A percentile compares a stretch with the other conserved stretches of the same genome.
Conservation (phyloP, 768 basidiomycete species). For the Lactifluus volemus region DNA sequence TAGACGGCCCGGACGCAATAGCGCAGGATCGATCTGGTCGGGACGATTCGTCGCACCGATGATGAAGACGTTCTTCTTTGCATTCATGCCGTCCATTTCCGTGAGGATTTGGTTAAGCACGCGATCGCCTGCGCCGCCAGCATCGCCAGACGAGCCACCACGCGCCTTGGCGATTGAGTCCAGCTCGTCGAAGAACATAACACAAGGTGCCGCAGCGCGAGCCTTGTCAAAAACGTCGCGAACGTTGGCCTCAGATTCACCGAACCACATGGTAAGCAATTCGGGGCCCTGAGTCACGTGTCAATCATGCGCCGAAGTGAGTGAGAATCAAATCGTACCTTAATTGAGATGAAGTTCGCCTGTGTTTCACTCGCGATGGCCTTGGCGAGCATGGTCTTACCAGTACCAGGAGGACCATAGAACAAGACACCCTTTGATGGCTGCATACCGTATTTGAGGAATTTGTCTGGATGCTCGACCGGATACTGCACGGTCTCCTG, state of each 20-base stretch:
- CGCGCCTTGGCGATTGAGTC: slow-evolving; percentile 98
- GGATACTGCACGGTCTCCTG: slow-evolving; percentile 99
- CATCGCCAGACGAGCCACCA: slow-evolving; percentile 80
- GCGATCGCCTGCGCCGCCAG: slow-evolving; percentile 93
- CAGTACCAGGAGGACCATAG: slow-evolving; percentile 99
- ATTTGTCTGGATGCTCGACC: slow-evolving; percentile 99
- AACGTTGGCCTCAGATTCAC: slow-evolving; percentile 99
- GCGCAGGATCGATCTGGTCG: slow-evolving; percentile 89
- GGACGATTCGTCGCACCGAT: slow-evolving; percentile 96
- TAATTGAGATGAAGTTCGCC: slow-evolving; percentile 99
- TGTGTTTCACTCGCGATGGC: slow-evolving; percentile 99
- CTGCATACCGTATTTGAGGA: slow-evolving; percentile 99
- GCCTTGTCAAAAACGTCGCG: slow-evolving; percentile 99
- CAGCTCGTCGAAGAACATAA: slow-evolving; percentile 99
- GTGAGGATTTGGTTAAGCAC: slow-evolving; percentile 96
- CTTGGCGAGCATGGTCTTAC: slow-evolving; percentile 98
- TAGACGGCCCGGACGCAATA: slow-evolving; percentile 94
- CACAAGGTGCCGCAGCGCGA: slow-evolving; percentile 96
- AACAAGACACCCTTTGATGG: slow-evolving; percentile 99
- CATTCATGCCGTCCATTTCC: slow-evolving; percentile 98
- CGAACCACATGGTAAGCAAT: slow-evolving; percentile 99
- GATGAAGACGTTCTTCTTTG: slow-evolving; percentile 99
- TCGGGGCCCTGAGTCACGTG: slow-evolving; percentile 65
- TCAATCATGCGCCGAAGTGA: slow-evolving; percentile 11
- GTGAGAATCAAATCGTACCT: slow-evolving; percentile 39